Evolutionary conservation across 805 yeast genomes (phyloP), one percentile per base, ranked within the genome.

Genomic region (Scheffersomyces spartinae): DNA sequence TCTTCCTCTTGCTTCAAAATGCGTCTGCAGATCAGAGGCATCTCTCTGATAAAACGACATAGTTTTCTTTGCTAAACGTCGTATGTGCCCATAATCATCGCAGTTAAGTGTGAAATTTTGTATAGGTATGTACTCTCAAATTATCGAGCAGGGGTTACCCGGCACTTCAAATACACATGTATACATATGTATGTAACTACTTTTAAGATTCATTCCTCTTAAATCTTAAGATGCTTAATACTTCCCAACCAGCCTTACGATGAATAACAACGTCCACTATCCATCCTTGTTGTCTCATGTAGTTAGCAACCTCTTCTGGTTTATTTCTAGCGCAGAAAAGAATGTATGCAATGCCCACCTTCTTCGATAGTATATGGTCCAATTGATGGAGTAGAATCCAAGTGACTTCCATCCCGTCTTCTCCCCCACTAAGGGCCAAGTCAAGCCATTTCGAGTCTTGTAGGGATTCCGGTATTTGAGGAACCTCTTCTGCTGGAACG

Each of bases 241-340:
- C 88, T 50, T 91, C 98, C 95, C 97, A 85, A 0, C 97, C 97
- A 1, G 95, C 95, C 41, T 81, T 82, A 28, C 96, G 62, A 22
- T 63, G 61, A 4, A 72, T 65, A 1, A 83, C 57, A n/a, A 52
- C 38, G 2, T 57, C 54, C 1, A 68, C 70, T 0, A 28, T 27
- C 84, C 94, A 88, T 6, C 61, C 60, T 7, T 45, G 40, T 2
- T 35, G 28, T 9, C 40, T 27, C 74, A 83, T 76, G 2, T 26
- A 22, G 6, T 45, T 38, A 0, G 64, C 64, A 1, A 86, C 81
- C 5, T 45, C 32, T 9, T 68, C 70, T 0, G 97, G 97, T 18
- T 74, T 68, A 44, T 91, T 91, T 35, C 95, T 61, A 6, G 94
- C 95, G 49, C 97, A 88, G 41, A 91, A 91, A 17, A 91, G 54